Evolutionary conservation across 768 basidiomycete genomes (phyloP).

Genomic region (Collybia sp.): DNA sequence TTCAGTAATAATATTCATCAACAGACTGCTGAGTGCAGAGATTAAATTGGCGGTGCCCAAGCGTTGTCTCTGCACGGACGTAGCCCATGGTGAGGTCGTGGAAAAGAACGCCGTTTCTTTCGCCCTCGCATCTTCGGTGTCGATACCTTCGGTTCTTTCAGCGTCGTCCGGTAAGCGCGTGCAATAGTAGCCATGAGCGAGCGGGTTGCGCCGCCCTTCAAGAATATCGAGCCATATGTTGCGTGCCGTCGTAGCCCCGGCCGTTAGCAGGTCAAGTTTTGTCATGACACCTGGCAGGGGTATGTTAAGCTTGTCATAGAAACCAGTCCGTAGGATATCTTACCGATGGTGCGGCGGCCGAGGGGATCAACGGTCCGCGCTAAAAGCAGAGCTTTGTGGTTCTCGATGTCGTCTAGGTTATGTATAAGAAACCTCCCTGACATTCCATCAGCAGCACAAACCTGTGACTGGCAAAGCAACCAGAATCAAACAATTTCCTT

Average conservation of each 20-base stretch:
- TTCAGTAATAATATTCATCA: conserved; percentile 29
- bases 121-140: conserved; percentile 24
- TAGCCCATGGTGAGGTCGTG: conserved; percentile 29
- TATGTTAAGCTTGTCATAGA: neutral
- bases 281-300: conserved; percentile 43
- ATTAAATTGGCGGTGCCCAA: conserved; percentile 34
- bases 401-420: conserved; percentile 49
- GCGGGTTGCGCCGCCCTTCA: conserved; percentile 31
- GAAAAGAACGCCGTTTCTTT: conserved; percentile 30
- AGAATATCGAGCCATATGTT: conserved; percentile 38
- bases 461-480: conserved; percentile 52
- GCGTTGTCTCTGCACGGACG: conserved; percentile 14
- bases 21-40: conserved; percentile 25
- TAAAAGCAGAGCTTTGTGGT: conserved; percentile 47
- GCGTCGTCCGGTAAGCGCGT: conserved; percentile 36
- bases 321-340: neutral
- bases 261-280: conserved; percentile 46
- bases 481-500: conserved; percentile 48
- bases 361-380: conserved; percentile 40
- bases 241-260: conserved; percentile 27
- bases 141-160: conserved; percentile 24
- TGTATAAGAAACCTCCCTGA: neutral
- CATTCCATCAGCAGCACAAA: conserved; percentile 12
- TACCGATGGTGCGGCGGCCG: conserved; percentile 50
- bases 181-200: conserved; percentile 38